Evolutionary conservation across 1,284 basidiomycete species (phyloP).

Genomic region (Rhodotorula sp.): DNA sequence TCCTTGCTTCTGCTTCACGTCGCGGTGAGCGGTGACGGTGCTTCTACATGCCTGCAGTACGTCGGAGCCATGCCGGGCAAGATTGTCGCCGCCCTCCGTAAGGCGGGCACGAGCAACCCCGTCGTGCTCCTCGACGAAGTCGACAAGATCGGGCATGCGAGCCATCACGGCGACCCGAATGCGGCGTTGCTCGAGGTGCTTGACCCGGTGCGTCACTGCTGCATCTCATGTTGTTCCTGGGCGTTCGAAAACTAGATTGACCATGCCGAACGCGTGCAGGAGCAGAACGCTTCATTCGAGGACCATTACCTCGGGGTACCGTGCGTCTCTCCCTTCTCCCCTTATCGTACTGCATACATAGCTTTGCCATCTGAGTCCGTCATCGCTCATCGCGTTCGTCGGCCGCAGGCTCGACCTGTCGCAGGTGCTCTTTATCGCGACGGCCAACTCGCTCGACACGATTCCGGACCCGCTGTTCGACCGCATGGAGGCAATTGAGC

Average conservation of each 20-base stretch:
- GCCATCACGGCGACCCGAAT: constrained; percentile 54
- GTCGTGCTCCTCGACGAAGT: constrained; percentile 55
- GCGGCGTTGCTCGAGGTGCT: constrained; percentile 54
- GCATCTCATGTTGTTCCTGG: background rate
- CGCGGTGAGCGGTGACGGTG: no score
- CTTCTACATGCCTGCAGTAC: no score
- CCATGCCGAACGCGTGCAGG: constrained; percentile 37
- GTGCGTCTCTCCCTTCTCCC: constrained; percentile 37
- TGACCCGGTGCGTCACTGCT: constrained; percentile 8
- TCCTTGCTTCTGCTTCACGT: no score
- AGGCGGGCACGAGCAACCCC: constrained; percentile 53
- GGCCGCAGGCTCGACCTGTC: constrained; percentile 40
- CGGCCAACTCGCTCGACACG: constrained; percentile 54
- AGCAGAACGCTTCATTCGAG: constrained; percentile 54
- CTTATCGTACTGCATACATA: constrained; percentile 45
- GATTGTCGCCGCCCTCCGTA: constrained; percentile 55
- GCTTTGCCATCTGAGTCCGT: background rate
- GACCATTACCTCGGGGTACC: constrained; percentile 52
- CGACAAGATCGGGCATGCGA: constrained; percentile 52
- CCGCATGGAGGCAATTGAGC: constrained; percentile 53
- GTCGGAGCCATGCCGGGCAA: constrained; percentile 61
- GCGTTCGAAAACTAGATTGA: background rate
- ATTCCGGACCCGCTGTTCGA: constrained; percentile 54
- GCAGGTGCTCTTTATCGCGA: constrained; percentile 54
- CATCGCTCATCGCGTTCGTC: background rate